phyloP scores from a whole-genome alignment of 176 grass and related monocot species.

The bread wheat (Triticum aestivum) region DNA sequence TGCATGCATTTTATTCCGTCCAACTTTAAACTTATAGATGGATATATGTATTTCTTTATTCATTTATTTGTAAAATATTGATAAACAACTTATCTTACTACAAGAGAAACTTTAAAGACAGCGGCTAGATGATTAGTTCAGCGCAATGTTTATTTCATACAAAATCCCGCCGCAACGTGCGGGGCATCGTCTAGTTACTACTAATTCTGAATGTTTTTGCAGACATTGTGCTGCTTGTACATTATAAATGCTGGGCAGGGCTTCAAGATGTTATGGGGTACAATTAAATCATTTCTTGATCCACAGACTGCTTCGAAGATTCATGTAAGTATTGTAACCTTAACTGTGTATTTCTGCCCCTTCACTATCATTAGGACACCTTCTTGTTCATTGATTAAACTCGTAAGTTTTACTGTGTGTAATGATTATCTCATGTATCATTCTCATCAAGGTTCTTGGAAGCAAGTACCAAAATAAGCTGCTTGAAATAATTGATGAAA shows the following conservation, averaged over 20 bases:
- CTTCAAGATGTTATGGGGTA: constrained; percentile 90
- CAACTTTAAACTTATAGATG: too few species aligned
- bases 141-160: too few species aligned
- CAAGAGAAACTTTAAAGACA: too few species aligned
- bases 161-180: too few species aligned
- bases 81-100: too few species aligned
- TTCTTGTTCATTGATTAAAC: constrained; percentile 6
- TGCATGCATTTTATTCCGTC: too few species aligned
- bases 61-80: too few species aligned
- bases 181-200: background rate
- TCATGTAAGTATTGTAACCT: constrained; percentile 51
- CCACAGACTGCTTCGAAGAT: constrained; percentile 93
- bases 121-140: too few species aligned
- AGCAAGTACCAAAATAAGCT: constrained; percentile 82
- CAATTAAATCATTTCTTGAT: constrained; percentile 98
- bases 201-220: constrained; percentile 28
- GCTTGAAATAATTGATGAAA: constrained; percentile 87
- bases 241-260: constrained; percentile 95
- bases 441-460: constrained; percentile 76
- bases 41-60: too few species aligned
- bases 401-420: background rate
- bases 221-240: constrained; percentile 74
- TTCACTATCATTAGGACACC: constrained; percentile 5
- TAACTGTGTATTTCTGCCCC: constrained; percentile 5
- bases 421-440: constrained; percentile 20